phyloP scores from a whole-genome alignment of 495 filamentous ascomycete genomes.

The Bryoglossum gracile region DNA sequence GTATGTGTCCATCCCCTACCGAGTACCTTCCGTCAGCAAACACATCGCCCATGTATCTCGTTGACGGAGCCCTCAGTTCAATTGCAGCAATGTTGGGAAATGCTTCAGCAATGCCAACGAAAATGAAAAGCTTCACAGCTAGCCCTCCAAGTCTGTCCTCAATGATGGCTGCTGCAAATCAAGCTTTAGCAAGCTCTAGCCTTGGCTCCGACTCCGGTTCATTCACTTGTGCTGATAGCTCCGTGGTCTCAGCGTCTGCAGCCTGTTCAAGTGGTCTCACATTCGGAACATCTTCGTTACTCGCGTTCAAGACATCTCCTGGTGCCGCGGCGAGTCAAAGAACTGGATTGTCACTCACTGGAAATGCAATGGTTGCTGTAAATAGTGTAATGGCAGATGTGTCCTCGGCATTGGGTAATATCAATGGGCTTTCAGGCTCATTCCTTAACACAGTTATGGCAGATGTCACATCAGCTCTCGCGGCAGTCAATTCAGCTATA shows the following conservation, averaged over 20 bases:
- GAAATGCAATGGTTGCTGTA: no score
- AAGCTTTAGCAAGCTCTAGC: no score
- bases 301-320: no score
- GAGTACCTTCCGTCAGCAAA: background rate
- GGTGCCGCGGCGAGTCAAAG: no score
- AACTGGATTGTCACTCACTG: no score
- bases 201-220: background rate
- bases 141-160: background rate
- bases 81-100: background rate
- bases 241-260: background rate
- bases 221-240: slow-evolving; percentile 1
- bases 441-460: background rate
- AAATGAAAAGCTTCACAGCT: background rate
- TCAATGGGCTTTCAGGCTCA: background rate
- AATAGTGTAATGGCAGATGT: background rate
- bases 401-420: background rate
- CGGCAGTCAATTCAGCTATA: background rate
- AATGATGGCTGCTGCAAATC: background rate
- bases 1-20: slow-evolving; percentile 2
- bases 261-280: background rate
- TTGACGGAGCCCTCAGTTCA: background rate
- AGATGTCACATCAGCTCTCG: background rate
- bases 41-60: no score
- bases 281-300: background rate
- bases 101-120: background rate